A percentile compares a stretch with the other conserved stretches of the same genome.
phyloP scores from a whole-genome alignment of 2,329 filamentous ascomycete genomes.

The Fusarium oligoseptatum region DNA sequence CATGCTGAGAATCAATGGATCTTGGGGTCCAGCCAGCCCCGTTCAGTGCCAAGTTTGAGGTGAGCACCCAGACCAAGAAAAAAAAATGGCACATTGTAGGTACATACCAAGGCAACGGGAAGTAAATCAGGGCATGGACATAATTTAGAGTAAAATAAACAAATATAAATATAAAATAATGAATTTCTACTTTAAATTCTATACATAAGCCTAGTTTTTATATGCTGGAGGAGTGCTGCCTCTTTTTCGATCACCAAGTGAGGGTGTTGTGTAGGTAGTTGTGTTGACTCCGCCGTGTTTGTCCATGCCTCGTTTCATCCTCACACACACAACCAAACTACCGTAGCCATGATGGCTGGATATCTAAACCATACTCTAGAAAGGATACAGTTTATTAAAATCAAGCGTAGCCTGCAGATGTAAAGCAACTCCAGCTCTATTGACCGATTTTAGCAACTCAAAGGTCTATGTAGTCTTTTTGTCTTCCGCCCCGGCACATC shows the following conservation, averaged over 20 bases:
- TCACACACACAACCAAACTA: background rate
- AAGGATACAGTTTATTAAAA: background rate
- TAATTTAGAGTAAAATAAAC: too few relatives aligned
- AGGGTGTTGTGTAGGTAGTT: background rate
- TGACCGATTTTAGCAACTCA: background rate
- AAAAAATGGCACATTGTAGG: too few relatives aligned
- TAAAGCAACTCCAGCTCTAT: slow-evolving; percentile 21
- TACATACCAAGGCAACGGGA: too few relatives aligned
- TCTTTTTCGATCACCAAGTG: background rate
- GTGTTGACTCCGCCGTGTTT: background rate
- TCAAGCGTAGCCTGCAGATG: slow-evolving; percentile 4
- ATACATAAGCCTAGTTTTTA: too few relatives aligned
- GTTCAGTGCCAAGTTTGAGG: background rate
- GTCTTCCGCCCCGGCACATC: background rate
- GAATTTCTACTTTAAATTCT: too few relatives aligned
- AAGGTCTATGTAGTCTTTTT: background rate
- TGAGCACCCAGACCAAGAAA: background rate
- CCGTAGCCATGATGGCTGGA: background rate
- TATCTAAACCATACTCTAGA: background rate
- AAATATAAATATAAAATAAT: too few relatives aligned
- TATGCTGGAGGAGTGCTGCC: too few relatives aligned
- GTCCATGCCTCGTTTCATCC: background rate
- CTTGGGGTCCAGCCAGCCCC: background rate
- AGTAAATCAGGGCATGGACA: too few relatives aligned
- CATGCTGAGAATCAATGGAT: background rate